Evolutionary conservation across 805 yeast genomes (phyloP), one percentile per base, ranked within the genome.

Genomic region (Saccharomycopsis javanensis): DNA sequence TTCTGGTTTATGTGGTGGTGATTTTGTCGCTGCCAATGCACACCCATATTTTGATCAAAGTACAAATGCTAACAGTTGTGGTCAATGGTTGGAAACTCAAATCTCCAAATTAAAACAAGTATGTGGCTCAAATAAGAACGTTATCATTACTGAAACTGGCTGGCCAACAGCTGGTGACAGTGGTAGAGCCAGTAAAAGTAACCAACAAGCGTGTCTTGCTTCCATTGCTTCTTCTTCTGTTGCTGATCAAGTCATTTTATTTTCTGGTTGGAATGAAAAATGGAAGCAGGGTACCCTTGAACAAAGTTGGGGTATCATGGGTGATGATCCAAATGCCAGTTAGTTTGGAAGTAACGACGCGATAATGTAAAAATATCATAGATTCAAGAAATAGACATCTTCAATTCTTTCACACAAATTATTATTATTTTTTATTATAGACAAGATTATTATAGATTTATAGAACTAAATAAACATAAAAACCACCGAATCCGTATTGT

Each of bases 41-140:
- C 99, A 92, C 74, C 89, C 97, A 65, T 92, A 80, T 89, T 94
- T 92, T 72, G 98, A 94, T 72, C 89, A 91, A 74, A 72, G 79
- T 72, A 80, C 85, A 66, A 76, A 77, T 61, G 92, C 97, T 65
- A 76, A 69, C 37, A 79, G 80, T 64, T 88, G 98, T 61, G 99
- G 98, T 78, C 68, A 76, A 35, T 92, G 98, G 97, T 83, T 90
- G 64, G 72, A 86, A 67, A 69, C 77, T 70, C 96, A 89, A 79
- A 85, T 90, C 74, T 84, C 87, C 79, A 86, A 90, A 73, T 96
- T 94, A 65, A 80, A 82, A 77, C 68, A 82, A 64, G 85, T 91
- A 60, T 91, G 97, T 80, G 79, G 80, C 70, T 59, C 62, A 25
- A 85, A 86, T 67, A 87, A 88, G 77, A 63, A 72, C 42, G 89